These are phyloP conservation scores for Nymphaea colorata DNA, from an alignment of 164 flowering plant genomes.

Conservation along the genomic window DNA sequence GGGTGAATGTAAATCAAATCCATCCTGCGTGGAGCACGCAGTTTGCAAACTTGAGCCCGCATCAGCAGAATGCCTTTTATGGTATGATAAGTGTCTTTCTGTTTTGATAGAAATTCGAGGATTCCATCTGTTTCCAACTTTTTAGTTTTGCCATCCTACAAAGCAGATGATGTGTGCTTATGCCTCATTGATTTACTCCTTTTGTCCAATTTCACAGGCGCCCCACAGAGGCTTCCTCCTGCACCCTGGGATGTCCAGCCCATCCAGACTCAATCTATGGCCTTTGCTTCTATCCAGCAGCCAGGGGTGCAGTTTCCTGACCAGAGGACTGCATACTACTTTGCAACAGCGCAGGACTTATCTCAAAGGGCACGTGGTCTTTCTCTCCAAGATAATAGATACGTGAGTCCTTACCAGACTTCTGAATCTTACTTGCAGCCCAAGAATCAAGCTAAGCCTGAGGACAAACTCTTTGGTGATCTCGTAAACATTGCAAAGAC, in stretches of 20 bases:
- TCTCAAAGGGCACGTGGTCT: conserved; percentile 60
- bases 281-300: conserved; percentile 48
- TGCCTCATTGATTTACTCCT: not conserved
- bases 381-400: conserved; percentile 43
- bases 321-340: not conserved
- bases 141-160: too few relatives aligned
- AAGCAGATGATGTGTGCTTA: too few relatives aligned
- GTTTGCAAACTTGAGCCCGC: not conserved
- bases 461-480: conserved; percentile 93
- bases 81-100: conserved; percentile 7
- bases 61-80: conserved; percentile 32
- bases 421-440: conserved; percentile 26
- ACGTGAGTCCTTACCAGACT: conserved; percentile 26
- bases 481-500: conserved; percentile 76
- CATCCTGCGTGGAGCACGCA: conserved; percentile 40
- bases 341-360: conserved; percentile 1
- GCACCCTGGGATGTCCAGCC: conserved; percentile 92
- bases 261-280: conserved; percentile 23
- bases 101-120: too few relatives aligned
- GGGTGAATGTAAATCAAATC: conserved; percentile 7
- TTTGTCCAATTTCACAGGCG: conserved; percentile 3
- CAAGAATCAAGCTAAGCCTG: conserved; percentile 51
- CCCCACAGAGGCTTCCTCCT: conserved; percentile 56
- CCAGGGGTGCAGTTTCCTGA: conserved; percentile 27
- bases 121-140: too few relatives aligned